Conservation (phyloP, 345 rosid genomes). For the Theobroma cacao region DNA sequence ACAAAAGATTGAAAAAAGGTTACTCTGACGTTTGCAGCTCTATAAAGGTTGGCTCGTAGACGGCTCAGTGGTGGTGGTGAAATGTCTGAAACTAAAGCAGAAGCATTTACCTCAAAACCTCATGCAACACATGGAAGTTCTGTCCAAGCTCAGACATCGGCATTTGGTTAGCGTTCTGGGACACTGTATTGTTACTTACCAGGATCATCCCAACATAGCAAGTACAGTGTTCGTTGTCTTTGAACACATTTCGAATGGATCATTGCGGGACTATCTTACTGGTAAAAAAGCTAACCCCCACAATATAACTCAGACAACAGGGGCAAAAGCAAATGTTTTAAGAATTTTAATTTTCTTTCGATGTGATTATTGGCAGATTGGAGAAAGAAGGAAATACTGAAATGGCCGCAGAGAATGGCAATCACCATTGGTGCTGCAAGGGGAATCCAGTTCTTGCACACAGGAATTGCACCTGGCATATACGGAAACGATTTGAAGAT, state of each 20-base stretch:
- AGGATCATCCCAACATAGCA: constrained; percentile 58
- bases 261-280: constrained; percentile 57
- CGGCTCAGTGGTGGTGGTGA: constrained; percentile 58
- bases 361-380: constrained; percentile 48
- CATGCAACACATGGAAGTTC: constrained; percentile 67
- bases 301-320: not conserved
- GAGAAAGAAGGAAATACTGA: constrained; percentile 71
- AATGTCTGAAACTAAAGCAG: constrained; percentile 70
- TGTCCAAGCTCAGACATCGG: constrained; percentile 83
- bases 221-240: constrained; percentile 63
- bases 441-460: constrained; percentile 91
- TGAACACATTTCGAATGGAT: constrained; percentile 70
- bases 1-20: not conserved
- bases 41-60: constrained; percentile 73
- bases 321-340: not conserved
- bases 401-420: constrained; percentile 94
- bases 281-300: constrained; percentile 41
- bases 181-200: constrained; percentile 67
- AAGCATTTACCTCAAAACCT: constrained; percentile 59
- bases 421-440: constrained; percentile 77
- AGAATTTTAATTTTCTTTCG: not conserved
- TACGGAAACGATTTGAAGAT: constrained; percentile 73
- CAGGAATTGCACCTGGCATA: constrained; percentile 77
- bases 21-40: constrained; percentile 33
- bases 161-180: constrained; percentile 87